Conservation (phyloP, 2,329 filamentous ascomycete genomes). For the Fusarium sororula region DNA sequence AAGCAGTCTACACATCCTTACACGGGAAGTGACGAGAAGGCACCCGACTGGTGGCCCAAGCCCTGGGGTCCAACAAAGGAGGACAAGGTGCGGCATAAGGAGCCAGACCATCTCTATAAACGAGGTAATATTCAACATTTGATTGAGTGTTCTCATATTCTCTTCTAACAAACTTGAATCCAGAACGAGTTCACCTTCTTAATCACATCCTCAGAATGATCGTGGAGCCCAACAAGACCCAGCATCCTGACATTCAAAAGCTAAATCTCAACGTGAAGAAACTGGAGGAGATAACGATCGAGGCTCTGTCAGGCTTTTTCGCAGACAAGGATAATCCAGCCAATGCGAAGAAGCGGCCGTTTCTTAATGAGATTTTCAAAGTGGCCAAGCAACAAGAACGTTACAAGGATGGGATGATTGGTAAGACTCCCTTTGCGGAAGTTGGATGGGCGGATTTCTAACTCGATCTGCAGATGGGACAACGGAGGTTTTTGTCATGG, state of each 20-base stretch:
- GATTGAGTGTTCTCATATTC: neutral
- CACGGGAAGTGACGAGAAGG: slow-evolving; percentile 69
- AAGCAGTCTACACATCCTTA: slow-evolving; percentile 82
- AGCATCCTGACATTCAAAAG: slow-evolving; percentile 63
- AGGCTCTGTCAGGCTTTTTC: slow-evolving; percentile 68
- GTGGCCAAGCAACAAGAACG: slow-evolving; percentile 66
- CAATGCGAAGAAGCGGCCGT: slow-evolving; percentile 64
- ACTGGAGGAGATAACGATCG: slow-evolving; percentile 66
- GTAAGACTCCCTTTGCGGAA: slow-evolving; percentile 49
- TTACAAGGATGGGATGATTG: slow-evolving; percentile 65
- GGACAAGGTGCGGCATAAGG: slow-evolving; percentile 71
- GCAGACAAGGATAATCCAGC: slow-evolving; percentile 59
- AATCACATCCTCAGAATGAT: slow-evolving; percentile 69
- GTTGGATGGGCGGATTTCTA: neutral
- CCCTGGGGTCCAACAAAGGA: slow-evolving; percentile 60
- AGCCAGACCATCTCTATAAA: slow-evolving; percentile 78
- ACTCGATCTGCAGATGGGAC: slow-evolving; percentile 52
- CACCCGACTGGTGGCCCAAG: slow-evolving; percentile 74
- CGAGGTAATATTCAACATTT: slow-evolving; percentile 56
- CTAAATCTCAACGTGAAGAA: slow-evolving; percentile 63
- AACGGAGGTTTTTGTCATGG: slow-evolving; percentile 60
- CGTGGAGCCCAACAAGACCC: slow-evolving; percentile 58
- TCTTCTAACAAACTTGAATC: slow-evolving; percentile 4
- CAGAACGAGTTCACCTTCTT: slow-evolving; percentile 68
- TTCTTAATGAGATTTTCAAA: slow-evolving; percentile 69